These are phyloP conservation scores for Irpex sp. DNA, from an alignment of 1,284 basidiomycete genomes.

Conservation along the genomic window DNA sequence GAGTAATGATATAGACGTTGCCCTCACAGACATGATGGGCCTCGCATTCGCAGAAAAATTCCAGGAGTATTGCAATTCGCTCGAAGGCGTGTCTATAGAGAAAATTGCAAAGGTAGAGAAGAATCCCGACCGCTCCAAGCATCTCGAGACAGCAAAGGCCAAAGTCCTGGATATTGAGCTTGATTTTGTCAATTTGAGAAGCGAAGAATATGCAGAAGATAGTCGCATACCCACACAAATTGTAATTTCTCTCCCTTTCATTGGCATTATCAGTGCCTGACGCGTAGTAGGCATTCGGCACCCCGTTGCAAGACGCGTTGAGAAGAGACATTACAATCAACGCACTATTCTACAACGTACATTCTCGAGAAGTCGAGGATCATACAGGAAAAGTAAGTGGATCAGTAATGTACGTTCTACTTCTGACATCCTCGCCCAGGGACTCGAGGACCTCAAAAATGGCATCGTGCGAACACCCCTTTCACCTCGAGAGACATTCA, in stretches of 20 bases:
- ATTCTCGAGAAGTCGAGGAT: slow-evolving; percentile 88
- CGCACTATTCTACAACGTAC: slow-evolving; percentile 94
- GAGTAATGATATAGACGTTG: slow-evolving; percentile 94
- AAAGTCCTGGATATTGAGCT: slow-evolving; percentile 81
- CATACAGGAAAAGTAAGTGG: slow-evolving; percentile 68
- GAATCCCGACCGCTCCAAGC: slow-evolving; percentile 98
- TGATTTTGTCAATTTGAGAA: slow-evolving; percentile 94
- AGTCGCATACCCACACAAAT: slow-evolving; percentile 90
- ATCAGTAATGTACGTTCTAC: neutral
- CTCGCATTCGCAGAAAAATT: slow-evolving; percentile 86
- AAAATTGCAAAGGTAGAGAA: slow-evolving; percentile 81
- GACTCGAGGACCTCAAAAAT: slow-evolving; percentile 77
- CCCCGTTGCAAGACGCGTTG: slow-evolving; percentile 88
- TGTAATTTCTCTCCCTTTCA: slow-evolving; percentile 44
- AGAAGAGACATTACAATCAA: slow-evolving; percentile 96
- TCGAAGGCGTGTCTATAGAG: slow-evolving; percentile 54
- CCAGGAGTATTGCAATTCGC: slow-evolving; percentile 59
- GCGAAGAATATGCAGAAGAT: slow-evolving; percentile 85
- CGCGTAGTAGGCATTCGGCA: slow-evolving; percentile 76
- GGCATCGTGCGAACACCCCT: slow-evolving; percentile 90
- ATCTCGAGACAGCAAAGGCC: slow-evolving; percentile 95
- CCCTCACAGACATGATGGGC: slow-evolving; percentile 88
- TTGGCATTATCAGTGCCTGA: slow-evolving; percentile 1
- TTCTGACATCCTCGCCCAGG: slow-evolving; percentile 41
- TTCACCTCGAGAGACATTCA: slow-evolving; percentile 84